Conservation (phyloP, 257 asterid genomes). For the Cinchona pubescens region DNA sequence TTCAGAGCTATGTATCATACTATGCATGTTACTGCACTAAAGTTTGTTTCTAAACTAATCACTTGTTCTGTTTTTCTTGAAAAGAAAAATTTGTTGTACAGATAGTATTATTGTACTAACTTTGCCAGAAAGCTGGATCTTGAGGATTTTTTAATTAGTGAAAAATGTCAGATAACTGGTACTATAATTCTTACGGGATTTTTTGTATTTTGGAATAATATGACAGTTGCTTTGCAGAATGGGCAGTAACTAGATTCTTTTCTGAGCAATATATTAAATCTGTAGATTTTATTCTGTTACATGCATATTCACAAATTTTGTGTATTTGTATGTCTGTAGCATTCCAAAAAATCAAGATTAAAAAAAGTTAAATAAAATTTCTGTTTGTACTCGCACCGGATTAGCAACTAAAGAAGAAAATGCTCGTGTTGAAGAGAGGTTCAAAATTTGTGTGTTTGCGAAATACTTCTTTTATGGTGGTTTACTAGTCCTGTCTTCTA, state of each 20-base stretch:
- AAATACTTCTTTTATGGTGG: not conserved
- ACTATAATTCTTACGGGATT: not conserved
- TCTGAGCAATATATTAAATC: not conserved
- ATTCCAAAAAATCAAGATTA: not conserved
- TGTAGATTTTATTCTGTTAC: not conserved
- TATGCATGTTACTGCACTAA: not conserved
- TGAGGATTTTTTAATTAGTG: not conserved
- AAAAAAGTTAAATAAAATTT: not conserved
- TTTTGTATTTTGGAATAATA: not conserved
- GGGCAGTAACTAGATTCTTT: not conserved
- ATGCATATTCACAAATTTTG: not conserved
- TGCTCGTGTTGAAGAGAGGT: too few species aligned
- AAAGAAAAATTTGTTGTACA: not conserved
- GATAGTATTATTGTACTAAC: too few species aligned
- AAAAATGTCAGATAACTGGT: not conserved
- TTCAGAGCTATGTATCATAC: not conserved
- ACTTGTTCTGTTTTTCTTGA: not conserved
- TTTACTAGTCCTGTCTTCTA: not conserved
- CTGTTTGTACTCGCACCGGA: not conserved
- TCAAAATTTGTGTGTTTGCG: too few species aligned
- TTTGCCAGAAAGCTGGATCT: not conserved
- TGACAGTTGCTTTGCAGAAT: not conserved
- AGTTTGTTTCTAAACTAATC: not conserved
- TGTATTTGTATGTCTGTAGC: not conserved
- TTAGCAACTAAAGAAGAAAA: not conserved